Conservation (phyloP, 495 filamentous ascomycete species). For the Aspergillus sclerotioniger region DNA sequence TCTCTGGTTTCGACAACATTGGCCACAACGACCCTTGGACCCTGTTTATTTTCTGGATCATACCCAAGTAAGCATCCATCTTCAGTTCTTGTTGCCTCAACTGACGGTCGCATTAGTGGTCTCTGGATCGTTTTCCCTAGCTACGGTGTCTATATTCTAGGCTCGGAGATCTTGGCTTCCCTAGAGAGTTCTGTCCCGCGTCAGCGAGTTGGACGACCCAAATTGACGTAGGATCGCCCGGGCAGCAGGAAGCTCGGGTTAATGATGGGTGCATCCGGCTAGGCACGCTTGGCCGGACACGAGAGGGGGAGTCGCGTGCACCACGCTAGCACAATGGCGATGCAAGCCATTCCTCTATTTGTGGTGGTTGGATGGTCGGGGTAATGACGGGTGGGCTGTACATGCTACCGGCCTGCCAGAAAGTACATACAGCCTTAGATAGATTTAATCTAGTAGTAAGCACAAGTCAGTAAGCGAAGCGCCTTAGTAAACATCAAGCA, state of each 20-base stretch:
- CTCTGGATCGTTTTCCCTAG: conserved; percentile 72
- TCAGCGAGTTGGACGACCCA: conserved; percentile 32
- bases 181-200: conserved; percentile 52
- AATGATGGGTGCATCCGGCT: not conserved
- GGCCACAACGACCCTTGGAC: conserved; percentile 64
- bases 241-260: not conserved
- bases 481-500: too few species aligned
- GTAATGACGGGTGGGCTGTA: too few species aligned
- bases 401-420: too few species aligned
- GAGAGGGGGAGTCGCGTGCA: not conserved
- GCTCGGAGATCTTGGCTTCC: conserved; percentile 66
- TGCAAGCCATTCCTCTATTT: not conserved
- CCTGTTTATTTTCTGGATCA: conserved; percentile 68
- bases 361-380: too few species aligned
- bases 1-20: conserved; percentile 73
- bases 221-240: conserved; percentile 24
- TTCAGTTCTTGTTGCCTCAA: not conserved
- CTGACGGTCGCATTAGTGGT: conserved; percentile 52
- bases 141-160: conserved; percentile 69
- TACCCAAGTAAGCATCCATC: conserved; percentile 67
- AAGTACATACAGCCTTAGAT: too few species aligned
- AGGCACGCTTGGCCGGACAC: not conserved
- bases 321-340: not conserved
- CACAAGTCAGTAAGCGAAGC: too few species aligned
- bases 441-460: too few species aligned